Evolutionary conservation across 306 rosid genomes (phyloP).

Genomic region (Albizia julibrissin): DNA sequence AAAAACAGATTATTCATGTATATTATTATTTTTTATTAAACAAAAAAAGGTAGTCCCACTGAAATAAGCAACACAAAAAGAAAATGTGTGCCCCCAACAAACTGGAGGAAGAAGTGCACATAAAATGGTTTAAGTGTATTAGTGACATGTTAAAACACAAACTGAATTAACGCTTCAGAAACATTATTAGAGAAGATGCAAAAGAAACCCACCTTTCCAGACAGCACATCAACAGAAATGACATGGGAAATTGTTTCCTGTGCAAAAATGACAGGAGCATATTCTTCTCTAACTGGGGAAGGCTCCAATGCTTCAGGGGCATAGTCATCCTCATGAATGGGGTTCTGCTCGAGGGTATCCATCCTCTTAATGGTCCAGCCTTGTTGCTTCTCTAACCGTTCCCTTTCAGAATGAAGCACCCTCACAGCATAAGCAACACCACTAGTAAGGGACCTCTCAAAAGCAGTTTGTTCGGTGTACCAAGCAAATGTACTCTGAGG

Average conservation of each 20-base stretch:
- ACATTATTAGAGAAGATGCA: slow-evolving; percentile 22
- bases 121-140: slow-evolving; percentile 7
- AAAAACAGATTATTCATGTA: neutral
- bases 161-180: slow-evolving; percentile 12
- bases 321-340: slow-evolving; percentile 70
- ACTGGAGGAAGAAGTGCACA: neutral
- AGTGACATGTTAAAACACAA: neutral
- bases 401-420: slow-evolving; percentile 94
- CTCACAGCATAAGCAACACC: slow-evolving; percentile 99
- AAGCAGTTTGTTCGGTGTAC: slow-evolving; percentile 94
- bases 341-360: slow-evolving; percentile 82
- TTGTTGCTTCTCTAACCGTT: slow-evolving; percentile 91
- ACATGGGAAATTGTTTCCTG: slow-evolving; percentile 94
- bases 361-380: slow-evolving; percentile 98
- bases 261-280: slow-evolving; percentile 97
- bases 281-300: slow-evolving; percentile 79
- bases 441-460: slow-evolving; percentile 97
- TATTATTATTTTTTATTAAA: neutral
- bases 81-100: neutral
- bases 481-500: slow-evolving; percentile 79
- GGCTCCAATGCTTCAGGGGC: slow-evolving; percentile 76
- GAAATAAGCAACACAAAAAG: neutral
- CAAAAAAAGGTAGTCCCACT: neutral
- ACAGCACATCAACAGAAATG: slow-evolving; percentile 79
- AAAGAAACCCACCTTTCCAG: slow-evolving; percentile 72